Evolutionary conservation across 2,329 filamentous ascomycete species (phyloP).

Genomic region (Diplodia corticola): DNA sequence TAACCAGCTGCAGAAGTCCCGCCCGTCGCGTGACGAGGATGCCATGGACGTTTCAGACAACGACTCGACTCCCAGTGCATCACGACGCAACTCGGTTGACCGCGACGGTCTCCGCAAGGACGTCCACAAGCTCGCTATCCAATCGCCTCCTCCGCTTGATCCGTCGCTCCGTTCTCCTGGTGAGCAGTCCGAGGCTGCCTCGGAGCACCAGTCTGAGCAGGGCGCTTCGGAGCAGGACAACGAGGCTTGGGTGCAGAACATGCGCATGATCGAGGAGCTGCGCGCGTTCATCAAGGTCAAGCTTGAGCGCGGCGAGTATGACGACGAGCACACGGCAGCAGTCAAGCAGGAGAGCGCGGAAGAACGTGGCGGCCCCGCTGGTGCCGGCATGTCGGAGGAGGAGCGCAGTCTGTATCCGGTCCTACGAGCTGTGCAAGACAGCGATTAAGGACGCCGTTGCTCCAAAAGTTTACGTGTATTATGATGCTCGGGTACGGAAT

Average conservation of each 20-base stretch:
- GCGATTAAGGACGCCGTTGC: conserved; percentile 31
- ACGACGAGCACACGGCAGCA: conserved; percentile 35
- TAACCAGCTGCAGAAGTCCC: conserved; percentile 56
- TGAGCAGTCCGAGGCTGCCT: conserved; percentile 35
- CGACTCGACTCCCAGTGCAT: conserved; percentile 34
- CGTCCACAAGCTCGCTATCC: conserved; percentile 41
- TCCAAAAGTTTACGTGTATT: conserved; percentile 9
- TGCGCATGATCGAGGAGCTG: conserved; percentile 62
- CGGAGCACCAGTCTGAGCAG: conserved; percentile 32
- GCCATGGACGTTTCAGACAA: conserved; percentile 46
- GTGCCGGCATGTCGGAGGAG: conserved; percentile 37
- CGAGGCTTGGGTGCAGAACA: conserved; percentile 63
- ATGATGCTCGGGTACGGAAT: conserved; percentile 13
- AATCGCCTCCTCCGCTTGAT: conserved; percentile 42
- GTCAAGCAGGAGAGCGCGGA: conserved; percentile 26
- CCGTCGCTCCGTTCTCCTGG: conserved; percentile 42
- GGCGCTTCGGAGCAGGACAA: conserved; percentile 32
- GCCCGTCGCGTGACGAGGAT: conserved; percentile 34
- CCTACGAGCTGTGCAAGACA: conserved; percentile 42
- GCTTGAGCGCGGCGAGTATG: conserved; percentile 55
- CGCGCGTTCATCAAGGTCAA: conserved; percentile 58
- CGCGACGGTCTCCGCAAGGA: conserved; percentile 40
- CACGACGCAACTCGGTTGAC: conserved; percentile 34
- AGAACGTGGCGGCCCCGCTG: conserved; percentile 29
- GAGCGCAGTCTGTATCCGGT: conserved; percentile 44